Evolutionary conservation across 2,329 filamentous ascomycete genomes (phyloP).

Genomic region (Blastomyces percursus): DNA sequence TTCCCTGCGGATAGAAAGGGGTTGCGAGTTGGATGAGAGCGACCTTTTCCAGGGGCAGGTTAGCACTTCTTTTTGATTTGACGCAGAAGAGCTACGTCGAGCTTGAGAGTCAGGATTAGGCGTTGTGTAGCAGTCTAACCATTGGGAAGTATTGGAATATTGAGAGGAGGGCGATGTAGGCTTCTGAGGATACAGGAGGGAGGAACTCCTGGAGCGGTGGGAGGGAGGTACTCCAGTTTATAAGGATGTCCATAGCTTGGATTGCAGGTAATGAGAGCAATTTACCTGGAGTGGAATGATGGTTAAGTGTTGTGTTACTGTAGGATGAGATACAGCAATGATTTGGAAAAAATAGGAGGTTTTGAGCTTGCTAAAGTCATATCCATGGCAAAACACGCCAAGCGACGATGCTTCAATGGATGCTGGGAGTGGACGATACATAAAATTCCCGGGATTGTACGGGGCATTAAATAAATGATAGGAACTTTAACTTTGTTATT

Average conservation of each 20-base stretch:
- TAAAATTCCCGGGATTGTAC: no score
- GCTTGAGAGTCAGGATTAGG: background rate
- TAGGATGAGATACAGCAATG: background rate
- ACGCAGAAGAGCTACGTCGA: background rate
- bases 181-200: slow-evolving; percentile 28
- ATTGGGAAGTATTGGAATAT: slow-evolving; percentile 35
- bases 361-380: no score
- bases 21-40: slow-evolving; percentile 62
- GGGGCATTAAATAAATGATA: no score
- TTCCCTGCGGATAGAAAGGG: slow-evolving; percentile 84
- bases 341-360: no score
- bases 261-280: background rate
- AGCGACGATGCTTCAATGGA: no score
- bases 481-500: no score
- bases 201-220: slow-evolving; percentile 24
- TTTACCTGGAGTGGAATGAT: background rate
- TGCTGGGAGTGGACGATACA: no score
- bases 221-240: slow-evolving; percentile 19
- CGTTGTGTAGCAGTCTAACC: slow-evolving; percentile 27
- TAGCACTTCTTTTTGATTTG: slow-evolving; percentile 1
- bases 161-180: slow-evolving; percentile 27
- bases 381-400: no score
- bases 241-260: slow-evolving; percentile 14
- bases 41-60: slow-evolving; percentile 41
- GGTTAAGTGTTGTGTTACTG: background rate